Conservation (phyloP, 208 protist genomes). For the Wallacemonas collosoma region DNA sequence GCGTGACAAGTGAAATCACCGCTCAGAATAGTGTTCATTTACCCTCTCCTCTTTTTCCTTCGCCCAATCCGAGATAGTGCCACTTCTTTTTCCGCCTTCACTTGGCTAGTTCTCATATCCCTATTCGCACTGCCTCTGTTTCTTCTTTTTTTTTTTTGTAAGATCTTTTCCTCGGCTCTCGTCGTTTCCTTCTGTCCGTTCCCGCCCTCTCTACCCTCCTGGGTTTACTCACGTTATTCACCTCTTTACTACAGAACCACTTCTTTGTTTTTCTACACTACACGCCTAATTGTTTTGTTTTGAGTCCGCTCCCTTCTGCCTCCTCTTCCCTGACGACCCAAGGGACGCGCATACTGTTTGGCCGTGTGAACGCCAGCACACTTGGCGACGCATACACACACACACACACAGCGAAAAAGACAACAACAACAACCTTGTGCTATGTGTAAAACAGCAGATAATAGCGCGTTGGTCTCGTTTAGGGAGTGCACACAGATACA, state of each 20-base stretch:
- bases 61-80: too few relatives aligned
- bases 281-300: constrained; percentile 20
- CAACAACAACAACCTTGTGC: too few relatives aligned
- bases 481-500: too few relatives aligned
- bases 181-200: neutral
- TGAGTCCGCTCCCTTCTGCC: constrained; percentile 1
- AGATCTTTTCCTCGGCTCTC: neutral
- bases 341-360: neutral
- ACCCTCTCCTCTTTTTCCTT: too few relatives aligned
- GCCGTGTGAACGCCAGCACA: too few relatives aligned
- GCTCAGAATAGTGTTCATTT: too few relatives aligned
- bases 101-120: neutral
- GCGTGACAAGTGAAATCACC: too few relatives aligned
- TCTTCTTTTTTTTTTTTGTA: constrained; percentile 5
- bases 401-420: neutral
- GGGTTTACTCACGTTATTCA: constrained; percentile 17
- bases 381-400: neutral
- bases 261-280: constrained; percentile 22
- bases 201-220: neutral
- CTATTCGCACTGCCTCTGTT: neutral
- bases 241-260: constrained; percentile 2
- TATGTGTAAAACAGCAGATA: too few relatives aligned
- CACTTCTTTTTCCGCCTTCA: too few relatives aligned
- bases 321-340: neutral
- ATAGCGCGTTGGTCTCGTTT: too few relatives aligned